A percentile compares a stretch with the other conserved stretches of the same genome.
Evolutionary conservation across 2,329 filamentous ascomycete species (phyloP).

Genomic region (Apiospora hydei): DNA sequence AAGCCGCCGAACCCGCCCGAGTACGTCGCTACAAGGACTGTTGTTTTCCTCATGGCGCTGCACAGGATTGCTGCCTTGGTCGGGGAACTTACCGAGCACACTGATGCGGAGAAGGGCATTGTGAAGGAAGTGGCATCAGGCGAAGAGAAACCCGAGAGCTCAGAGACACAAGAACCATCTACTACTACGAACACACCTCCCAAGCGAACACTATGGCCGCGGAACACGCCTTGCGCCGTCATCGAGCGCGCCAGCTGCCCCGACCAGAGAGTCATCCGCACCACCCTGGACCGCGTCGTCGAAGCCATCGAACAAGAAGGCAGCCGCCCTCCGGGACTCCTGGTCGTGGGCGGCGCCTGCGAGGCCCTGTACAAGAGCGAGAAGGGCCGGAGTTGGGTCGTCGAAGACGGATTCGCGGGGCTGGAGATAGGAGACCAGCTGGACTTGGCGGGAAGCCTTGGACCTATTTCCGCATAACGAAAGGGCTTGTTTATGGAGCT

Average conservation of each 20-base stretch:
- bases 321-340: constrained; percentile 83
- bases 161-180: background rate
- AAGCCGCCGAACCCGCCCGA: constrained; percentile 81
- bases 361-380: constrained; percentile 72
- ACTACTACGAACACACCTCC: constrained; percentile 23
- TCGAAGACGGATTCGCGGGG: constrained; percentile 86
- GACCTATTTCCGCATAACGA: background rate
- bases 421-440: constrained; percentile 50
- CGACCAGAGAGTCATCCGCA: constrained; percentile 91
- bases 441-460: background rate
- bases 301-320: constrained; percentile 89
- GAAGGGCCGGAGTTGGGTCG: constrained; percentile 73
- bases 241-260: constrained; percentile 93
- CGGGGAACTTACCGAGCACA: constrained; percentile 66
- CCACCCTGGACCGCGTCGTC: constrained; percentile 80
- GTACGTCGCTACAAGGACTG: constrained; percentile 78
- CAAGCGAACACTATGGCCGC: constrained; percentile 69
- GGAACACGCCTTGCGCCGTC: constrained; percentile 85
- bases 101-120: constrained; percentile 40
- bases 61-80: constrained; percentile 83
- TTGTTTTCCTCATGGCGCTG: constrained; percentile 94
- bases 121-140: constrained; percentile 34
- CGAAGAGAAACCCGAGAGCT: background rate
- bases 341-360: constrained; percentile 87
- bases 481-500: background rate